Conservation (phyloP, 1,284 basidiomycete species). For the Moesziomyces antarcticus region DNA sequence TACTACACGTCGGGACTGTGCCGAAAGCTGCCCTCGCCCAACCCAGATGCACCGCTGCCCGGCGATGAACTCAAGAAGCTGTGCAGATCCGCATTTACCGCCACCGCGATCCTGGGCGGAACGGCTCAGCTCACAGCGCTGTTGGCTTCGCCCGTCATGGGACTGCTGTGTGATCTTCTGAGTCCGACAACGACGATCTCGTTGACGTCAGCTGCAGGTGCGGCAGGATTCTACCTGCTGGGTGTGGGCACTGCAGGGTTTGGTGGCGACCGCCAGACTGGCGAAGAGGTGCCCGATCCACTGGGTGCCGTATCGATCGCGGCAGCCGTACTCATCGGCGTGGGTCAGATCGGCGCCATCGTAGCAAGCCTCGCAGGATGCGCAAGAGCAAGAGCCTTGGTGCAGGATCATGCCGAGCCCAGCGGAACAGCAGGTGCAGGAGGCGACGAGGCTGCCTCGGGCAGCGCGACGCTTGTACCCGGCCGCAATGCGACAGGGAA, state of each 20-base stretch:
- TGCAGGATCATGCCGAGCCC: constrained; percentile 3
- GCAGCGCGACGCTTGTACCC: constrained; percentile 1
- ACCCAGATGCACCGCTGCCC: constrained; percentile 34
- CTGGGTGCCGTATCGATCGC: constrained; percentile 28
- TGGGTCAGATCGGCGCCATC: constrained; percentile 54
- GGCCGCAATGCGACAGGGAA: neutral
- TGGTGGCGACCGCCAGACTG: constrained; percentile 22
- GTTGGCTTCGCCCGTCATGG: constrained; percentile 44
- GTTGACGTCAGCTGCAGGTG: constrained; percentile 33
- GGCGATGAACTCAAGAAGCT: constrained; percentile 50
- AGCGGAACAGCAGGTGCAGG: neutral
- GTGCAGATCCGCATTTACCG: constrained; percentile 50
- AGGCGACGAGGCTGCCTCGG: constrained; percentile 3
- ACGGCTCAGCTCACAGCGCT: constrained; percentile 48
- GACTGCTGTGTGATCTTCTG: constrained; percentile 43
- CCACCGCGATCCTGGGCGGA: constrained; percentile 48
- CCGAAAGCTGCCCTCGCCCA: constrained; percentile 41
- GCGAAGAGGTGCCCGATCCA: constrained; percentile 41
- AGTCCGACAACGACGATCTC: constrained; percentile 35
- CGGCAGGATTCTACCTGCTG: constrained; percentile 37
- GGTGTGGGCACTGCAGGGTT: constrained; percentile 34
- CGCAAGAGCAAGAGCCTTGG: constrained; percentile 24
- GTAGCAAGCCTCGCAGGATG: constrained; percentile 48
- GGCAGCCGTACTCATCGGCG: constrained; percentile 42
- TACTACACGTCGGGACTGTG: constrained; percentile 53